Conservation (phyloP, 1,139 yeast genomes). For the Suhomyces ambrosiae region DNA sequence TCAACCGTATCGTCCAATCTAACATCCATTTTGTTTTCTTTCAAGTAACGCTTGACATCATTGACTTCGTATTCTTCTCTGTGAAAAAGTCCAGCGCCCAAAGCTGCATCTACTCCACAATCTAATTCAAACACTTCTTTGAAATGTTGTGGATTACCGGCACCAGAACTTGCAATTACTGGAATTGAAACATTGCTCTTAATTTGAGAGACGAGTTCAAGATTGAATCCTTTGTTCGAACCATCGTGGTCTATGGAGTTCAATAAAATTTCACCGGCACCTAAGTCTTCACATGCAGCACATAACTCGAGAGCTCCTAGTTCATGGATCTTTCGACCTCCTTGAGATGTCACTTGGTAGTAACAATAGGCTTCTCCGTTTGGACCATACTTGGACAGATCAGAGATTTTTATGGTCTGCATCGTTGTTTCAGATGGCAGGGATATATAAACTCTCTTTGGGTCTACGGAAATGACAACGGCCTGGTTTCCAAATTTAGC, state of each 20-base stretch:
- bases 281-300: conserved; percentile 83
- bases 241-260: conserved; percentile 98
- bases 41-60: conserved; percentile 72
- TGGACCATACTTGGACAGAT: conserved; percentile 66
- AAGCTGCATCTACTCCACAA: conserved; percentile 90
- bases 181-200: conserved; percentile 80
- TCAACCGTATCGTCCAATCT: conserved; percentile 36
- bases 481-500: conserved; percentile 94
- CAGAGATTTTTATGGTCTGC: conserved; percentile 48
- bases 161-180: conserved; percentile 96
- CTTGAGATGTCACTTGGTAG: conserved; percentile 94
- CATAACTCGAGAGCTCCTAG: conserved; percentile 90
- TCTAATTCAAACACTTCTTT: conserved; percentile 74
- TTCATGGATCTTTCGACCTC: conserved; percentile 88
- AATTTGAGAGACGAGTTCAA: conserved; percentile 77
- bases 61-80: conserved; percentile 87
- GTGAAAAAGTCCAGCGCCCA: conserved; percentile 98
- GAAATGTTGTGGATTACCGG: conserved; percentile 90
- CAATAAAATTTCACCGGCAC: conserved; percentile 93
- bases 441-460: conserved; percentile 75
- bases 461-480: conserved; percentile 95
- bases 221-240: conserved; percentile 86
- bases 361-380: conserved; percentile 86
- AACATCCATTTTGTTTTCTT: conserved; percentile 41
- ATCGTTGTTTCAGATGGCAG: conserved; percentile 64